A percentile compares a stretch with the other conserved stretches of the same genome.
These are phyloP conservation scores for Arthrobotrys entomopaga DNA, from an alignment of 2,329 filamentous ascomycete species.

Conservation along the genomic window DNA sequence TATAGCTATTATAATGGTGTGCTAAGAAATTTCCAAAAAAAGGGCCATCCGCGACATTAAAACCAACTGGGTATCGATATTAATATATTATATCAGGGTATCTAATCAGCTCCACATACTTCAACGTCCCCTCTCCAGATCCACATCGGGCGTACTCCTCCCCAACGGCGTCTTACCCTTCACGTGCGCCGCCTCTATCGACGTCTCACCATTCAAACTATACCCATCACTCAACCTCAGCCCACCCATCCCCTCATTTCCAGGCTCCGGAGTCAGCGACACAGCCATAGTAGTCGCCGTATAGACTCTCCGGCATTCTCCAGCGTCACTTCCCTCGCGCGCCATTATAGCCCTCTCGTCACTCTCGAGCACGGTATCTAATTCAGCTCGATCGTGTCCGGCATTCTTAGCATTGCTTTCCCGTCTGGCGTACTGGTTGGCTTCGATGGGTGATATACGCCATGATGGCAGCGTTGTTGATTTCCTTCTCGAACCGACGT, in stretches of 20 bases:
- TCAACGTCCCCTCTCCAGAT: conserved; percentile 28
- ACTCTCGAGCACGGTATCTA: conserved; percentile 30
- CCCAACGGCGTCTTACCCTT: conserved; percentile 15
- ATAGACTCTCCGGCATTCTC: conserved; percentile 31
- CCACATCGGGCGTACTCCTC: conserved; percentile 1
- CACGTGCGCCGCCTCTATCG: conserved; percentile 1
- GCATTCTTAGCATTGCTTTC: conserved; percentile 25
- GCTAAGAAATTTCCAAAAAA: background rate
- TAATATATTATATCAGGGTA: background rate
- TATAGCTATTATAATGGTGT: conserved; percentile 9
- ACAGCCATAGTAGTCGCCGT: conserved; percentile 39
- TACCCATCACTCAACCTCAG: conserved; percentile 25
- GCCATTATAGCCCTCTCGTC: conserved; percentile 22
- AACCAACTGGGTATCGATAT: conserved; percentile 9
- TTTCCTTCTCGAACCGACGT: conserved; percentile 32
- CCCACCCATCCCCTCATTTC: conserved; percentile 15
- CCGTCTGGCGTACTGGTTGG: conserved; percentile 22
- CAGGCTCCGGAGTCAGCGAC: conserved; percentile 32
- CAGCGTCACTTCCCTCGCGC: conserved; percentile 16
- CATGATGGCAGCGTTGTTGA: conserved; percentile 47
- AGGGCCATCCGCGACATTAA: conserved; percentile 22
- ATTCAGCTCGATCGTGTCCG: conserved; percentile 9
- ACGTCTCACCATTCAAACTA: conserved; percentile 23
- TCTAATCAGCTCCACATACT: background rate
- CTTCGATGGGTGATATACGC: conserved; percentile 30